Evolutionary conservation across 2,329 filamentous ascomycete species (phyloP).

Genomic region (Dactylonectria estremocensis): DNA sequence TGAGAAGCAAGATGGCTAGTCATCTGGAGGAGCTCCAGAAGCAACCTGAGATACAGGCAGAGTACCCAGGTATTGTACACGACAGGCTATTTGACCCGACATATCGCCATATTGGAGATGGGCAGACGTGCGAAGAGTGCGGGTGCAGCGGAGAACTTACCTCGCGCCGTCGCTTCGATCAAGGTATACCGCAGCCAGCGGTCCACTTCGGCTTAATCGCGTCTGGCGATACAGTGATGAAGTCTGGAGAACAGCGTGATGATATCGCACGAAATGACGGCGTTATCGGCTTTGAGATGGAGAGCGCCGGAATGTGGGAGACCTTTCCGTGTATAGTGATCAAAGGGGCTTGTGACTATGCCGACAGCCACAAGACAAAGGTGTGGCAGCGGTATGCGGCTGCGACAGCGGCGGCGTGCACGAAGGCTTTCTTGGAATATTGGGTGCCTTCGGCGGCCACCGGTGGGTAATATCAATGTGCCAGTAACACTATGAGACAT

Average conservation of each 20-base stretch:
- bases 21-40: no score
- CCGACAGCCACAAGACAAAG: slow-evolving; percentile 29
- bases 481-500: no score
- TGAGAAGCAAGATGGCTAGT: neutral
- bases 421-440: slow-evolving; percentile 13
- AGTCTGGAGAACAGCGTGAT: slow-evolving; percentile 13
- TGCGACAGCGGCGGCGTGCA: neutral
- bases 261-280: neutral
- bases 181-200: neutral
- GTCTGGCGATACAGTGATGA: slow-evolving; percentile 23
- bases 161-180: no score
- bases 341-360: slow-evolving; percentile 32
- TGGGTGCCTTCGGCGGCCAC: no score
- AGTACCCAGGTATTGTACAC: no score
- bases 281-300: slow-evolving; percentile 32
- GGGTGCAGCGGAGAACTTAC: no score
- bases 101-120: no score
- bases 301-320: slow-evolving; percentile 31
- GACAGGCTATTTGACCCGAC: no score
- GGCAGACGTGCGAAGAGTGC: no score
- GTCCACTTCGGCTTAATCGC: slow-evolving; percentile 24
- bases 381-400: slow-evolving; percentile 18
- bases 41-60: no score
- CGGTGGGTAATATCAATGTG: no score
- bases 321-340: slow-evolving; percentile 28